Percentiles rank a stretch among this genome's conserved stretches.
Conservation (phyloP, 2,329 filamentous ascomycete species). For the Venturia oleaginea region DNA sequence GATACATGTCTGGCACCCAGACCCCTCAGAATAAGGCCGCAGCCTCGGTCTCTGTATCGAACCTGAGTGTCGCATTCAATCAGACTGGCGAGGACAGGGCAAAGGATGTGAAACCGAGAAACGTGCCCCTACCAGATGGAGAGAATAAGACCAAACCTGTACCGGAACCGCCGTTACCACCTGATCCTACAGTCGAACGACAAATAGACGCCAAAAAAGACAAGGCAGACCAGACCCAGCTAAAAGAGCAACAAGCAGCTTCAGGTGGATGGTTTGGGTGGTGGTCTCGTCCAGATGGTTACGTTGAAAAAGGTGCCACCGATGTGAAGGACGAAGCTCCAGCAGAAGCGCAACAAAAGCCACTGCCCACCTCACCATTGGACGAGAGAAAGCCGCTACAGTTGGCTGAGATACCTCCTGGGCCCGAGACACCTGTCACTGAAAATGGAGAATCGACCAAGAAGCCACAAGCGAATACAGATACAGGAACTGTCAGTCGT, state of each 20-base stretch:
- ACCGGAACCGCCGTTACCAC: constrained; percentile 35
- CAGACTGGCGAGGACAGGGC: constrained; percentile 18
- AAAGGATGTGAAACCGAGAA: constrained; percentile 14
- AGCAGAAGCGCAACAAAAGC: constrained; percentile 7
- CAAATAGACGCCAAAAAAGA: constrained; percentile 15
- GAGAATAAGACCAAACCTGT: constrained; percentile 14
- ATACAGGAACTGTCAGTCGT: constrained; percentile 20
- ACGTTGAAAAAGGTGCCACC: constrained; percentile 18
- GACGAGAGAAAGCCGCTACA: constrained; percentile 6
- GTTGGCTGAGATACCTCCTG: background rate
- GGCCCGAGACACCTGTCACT: background rate
- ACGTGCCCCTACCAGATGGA: constrained; percentile 6
- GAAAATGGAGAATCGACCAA: background rate
- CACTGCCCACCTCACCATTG: constrained; percentile 5
- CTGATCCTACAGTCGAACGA: constrained; percentile 25
- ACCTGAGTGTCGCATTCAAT: constrained; percentile 33
- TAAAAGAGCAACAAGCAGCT: constrained; percentile 12
- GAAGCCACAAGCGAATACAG: constrained; percentile 11
- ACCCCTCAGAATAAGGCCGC: constrained; percentile 38
- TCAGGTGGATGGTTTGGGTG: constrained; percentile 37
- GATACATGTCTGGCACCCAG: constrained; percentile 30
- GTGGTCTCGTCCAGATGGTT: constrained; percentile 43
- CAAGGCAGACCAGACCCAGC: constrained; percentile 7
- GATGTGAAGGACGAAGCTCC: constrained; percentile 15
- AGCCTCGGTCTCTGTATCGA: constrained; percentile 36